Evolutionary conservation across 345 rosid genomes (phyloP).

Genomic region (Gynandropsis gynandra): DNA sequence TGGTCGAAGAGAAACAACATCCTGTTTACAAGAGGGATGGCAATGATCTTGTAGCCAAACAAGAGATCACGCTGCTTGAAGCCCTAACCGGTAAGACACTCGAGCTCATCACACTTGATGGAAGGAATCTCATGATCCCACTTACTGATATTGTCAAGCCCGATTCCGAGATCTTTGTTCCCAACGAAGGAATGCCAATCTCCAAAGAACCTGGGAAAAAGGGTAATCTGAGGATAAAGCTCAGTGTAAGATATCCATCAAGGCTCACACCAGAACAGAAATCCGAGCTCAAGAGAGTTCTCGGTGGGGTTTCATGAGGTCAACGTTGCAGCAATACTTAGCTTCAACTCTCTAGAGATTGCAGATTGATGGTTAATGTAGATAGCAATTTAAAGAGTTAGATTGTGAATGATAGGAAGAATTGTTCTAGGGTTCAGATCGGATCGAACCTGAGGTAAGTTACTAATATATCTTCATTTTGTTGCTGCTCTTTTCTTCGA

Average conservation of each 20-base stretch:
- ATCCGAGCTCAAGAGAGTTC: slow-evolving; percentile 66
- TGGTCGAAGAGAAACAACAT: slow-evolving; percentile 87
- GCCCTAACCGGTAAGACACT: slow-evolving; percentile 79
- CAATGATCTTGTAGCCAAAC: slow-evolving; percentile 60
- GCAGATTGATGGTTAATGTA: too few species aligned
- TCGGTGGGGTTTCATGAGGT: slow-evolving; percentile 51
- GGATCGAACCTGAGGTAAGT: too few species aligned
- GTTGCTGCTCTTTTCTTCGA: too few species aligned
- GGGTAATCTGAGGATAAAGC: slow-evolving; percentile 75
- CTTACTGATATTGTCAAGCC: slow-evolving; percentile 69
- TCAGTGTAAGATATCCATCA: slow-evolving; percentile 78
- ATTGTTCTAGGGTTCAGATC: too few species aligned
- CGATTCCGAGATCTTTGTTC: slow-evolving; percentile 64
- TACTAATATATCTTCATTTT: too few species aligned
- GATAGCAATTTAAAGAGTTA: too few species aligned
- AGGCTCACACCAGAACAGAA: slow-evolving; percentile 71
- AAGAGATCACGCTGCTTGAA: slow-evolving; percentile 78
- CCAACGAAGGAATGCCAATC: slow-evolving; percentile 90
- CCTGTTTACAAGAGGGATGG: slow-evolving; percentile 72
- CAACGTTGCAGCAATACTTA: too few species aligned
- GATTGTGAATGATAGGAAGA: too few species aligned
- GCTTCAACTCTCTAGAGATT: too few species aligned
- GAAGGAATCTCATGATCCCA: slow-evolving; percentile 63
- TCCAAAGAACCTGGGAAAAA: slow-evolving; percentile 74
- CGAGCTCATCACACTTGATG: slow-evolving; percentile 58